Base-by-base conservation (phyloP, 202 grass and related monocot genomes). In the Setaria viridis region DNA sequence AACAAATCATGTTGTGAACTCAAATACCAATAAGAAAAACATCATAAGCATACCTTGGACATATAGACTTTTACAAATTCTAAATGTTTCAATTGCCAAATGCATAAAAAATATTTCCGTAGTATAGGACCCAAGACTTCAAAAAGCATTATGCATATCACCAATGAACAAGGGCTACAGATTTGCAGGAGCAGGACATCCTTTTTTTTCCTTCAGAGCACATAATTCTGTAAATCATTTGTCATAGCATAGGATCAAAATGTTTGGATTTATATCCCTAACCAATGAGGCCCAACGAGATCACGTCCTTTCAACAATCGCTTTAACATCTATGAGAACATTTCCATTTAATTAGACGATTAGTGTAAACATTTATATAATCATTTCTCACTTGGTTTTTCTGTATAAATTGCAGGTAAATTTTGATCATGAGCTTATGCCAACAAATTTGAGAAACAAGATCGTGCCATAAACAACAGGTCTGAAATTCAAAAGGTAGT, bases 301-400 rank as follows among this genome's bases (percentile, higher is more conserved):
- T 51, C 50, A 60, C 72, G 48, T 69, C 62, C 49, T 53, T 82
- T 30, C 15, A 51, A 59, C 60, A 51, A 50, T 58, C 39, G 25
- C 16, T 67, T 80, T 75, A 66, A 81, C 29, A 33, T 51, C 46
- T 51, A 34, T 8, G 13, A 14, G 3, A 62, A 34, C 3, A 49
- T 25, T 4, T 46, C 0, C 47, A 60, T 45, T 49, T 5, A 56
- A 21, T 33, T 19, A 43, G n/a, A 46, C 14, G 16, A 46, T 80
- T 14, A 80, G 14, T 37, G 62, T 32, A 50, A 72, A 51, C 45
- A 72, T 72, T 72, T 50, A 32, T 72, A 51, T 73, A 73, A 73
- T 33, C 46, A 73, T 51, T 72, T 50, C 2, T 54, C 16, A 20
- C 32, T 55, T 53, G 30, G 9, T 43, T 48, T 76, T 59, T 5